Conservation (phyloP, 495 filamentous ascomycete species). For the Penicillium alfredii region DNA sequence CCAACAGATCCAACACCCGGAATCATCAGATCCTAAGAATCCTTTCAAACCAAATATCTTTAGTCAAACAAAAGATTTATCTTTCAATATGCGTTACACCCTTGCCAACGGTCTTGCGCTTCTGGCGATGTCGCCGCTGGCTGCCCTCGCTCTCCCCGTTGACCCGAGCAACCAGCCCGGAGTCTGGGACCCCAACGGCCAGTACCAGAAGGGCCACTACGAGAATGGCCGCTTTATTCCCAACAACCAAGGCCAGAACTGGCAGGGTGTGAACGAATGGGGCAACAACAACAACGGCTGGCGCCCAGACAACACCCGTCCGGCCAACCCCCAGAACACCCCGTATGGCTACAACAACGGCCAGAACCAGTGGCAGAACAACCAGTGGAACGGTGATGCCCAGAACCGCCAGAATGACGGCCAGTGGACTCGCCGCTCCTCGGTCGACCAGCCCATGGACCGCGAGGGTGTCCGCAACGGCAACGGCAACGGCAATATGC, state of each 20-base stretch:
- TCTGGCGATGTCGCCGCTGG: constrained; percentile 20
- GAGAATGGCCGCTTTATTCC: constrained; percentile 15
- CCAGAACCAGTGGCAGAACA: constrained; percentile 12
- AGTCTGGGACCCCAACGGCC: constrained; percentile 19
- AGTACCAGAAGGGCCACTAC: constrained; percentile 23
- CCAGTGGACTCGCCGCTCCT: constrained; percentile 4
- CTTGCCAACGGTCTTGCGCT: constrained; percentile 21
- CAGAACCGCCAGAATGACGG: too few relatives aligned
- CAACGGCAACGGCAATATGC: constrained; percentile 1
- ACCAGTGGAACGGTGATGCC: too few relatives aligned
- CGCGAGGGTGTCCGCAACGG: neutral
- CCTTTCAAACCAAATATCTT: constrained; percentile 1
- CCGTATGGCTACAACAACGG: constrained; percentile 11
- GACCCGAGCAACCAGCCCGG: constrained; percentile 20
- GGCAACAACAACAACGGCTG: constrained; percentile 11
- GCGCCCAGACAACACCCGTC: constrained; percentile 1
- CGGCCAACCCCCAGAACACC: too few relatives aligned
- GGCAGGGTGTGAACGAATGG: constrained; percentile 5
- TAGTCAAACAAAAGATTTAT: neutral
- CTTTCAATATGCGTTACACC: constrained; percentile 20
- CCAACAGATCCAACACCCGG: constrained; percentile 11
- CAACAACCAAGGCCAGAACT: constrained; percentile 6
- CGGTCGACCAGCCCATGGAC: constrained; percentile 6
- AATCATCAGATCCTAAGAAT: constrained; percentile 3
- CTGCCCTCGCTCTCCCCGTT: constrained; percentile 20